Evolutionary conservation across 306 rosid genomes (phyloP), one percentile per base, ranked within the genome.

Genomic region (Rosa lucieae): DNA sequence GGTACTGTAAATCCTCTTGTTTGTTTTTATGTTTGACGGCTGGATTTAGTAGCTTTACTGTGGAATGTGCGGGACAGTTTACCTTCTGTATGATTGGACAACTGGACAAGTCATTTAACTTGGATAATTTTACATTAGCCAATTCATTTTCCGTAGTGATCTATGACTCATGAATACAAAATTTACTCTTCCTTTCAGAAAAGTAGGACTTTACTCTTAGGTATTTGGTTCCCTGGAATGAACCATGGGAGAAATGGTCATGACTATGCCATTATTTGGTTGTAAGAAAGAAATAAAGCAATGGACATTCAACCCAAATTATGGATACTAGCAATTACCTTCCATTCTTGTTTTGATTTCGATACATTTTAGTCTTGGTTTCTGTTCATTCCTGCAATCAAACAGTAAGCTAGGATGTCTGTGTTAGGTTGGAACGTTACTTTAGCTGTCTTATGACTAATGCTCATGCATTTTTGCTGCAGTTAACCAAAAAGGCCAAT

Each of bases 401-500:
- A 13, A 29, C 46, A 66, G 11, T 66, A 37, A 35, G 11, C 11
- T 29, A 11, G 67, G 67, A 29, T 26, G 35, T 74, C 3, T 18
- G 15, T 55, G 35, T 74, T 17, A 74, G 29, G 10, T 58, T 74
- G 40, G 43, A 74, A 39, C 8, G 52, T 23, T 18, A 11, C 29
- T 58, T 14, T 26, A 77, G 72, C 75, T 52, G 8, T 13, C n/a
- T 42, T 39, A 7, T 37, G 21, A 72, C 84, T 86, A 59, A 39
- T 4, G 42, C 8, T 55, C 69, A 15, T 23, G 55, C 51, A 32
- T 68, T 12, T 17, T 82, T 79, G 80, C 80, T 78, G 84, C 86
- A 91, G 93, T 84, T 91, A 81, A 91, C 97, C 35, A 74, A 87
- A 8, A 82, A 79, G 46, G 76, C 84, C 5, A 80, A 89, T 81